Evolutionary conservation across 1,284 basidiomycete genomes (phyloP), one percentile per base, ranked within the genome.

Genomic region (Ceratobasidium sp.): DNA sequence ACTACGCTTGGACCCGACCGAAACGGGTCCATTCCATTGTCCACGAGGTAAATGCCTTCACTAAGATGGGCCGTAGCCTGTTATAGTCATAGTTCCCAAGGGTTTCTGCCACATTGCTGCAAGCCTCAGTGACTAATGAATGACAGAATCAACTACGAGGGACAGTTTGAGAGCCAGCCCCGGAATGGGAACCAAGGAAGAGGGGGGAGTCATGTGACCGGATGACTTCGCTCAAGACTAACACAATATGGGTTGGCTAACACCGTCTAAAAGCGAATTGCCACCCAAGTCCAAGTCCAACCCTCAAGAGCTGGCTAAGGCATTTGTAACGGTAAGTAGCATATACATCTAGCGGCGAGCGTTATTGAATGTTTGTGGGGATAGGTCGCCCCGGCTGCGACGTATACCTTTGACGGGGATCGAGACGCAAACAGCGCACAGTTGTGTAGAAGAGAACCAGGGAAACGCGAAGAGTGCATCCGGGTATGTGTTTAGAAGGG

Each of bases 341-440:
- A 3, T 23, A 40, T 12, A 1, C 6, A 42, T 23, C n/a, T 36
- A n/a, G 11, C 9, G 36, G 21, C 14, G 30, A 21, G 5, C 12
- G 25, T 23, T 30, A 54, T 40, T 38, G 33, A 53, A 12, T n/a
- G 11, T 25, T 36, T 54, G 33, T 58, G 42, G 14, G n/a, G 36
- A 23, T 46, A 69, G 64, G 42, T 51, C 21, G 64, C 64, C 11
- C 51, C 64, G 2, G 38, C 44, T 11, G 64, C 64, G 38, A 56
- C 64, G 5, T 69, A 69, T 25, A 38, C 51, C 9, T 69, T 69
- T 69, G 64, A 69, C 23, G 64, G 64, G 7, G 64, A 69, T 18
- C 64, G 64, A 25, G 33, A 46, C 33, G n/a, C 51, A 12, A n/a
- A 58, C 40, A 54, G 28, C 23, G 64, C 64, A 5, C 64, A 69